Evolutionary conservation across 805 yeast species (phyloP).

Genomic region (Saitoella complicata): DNA sequence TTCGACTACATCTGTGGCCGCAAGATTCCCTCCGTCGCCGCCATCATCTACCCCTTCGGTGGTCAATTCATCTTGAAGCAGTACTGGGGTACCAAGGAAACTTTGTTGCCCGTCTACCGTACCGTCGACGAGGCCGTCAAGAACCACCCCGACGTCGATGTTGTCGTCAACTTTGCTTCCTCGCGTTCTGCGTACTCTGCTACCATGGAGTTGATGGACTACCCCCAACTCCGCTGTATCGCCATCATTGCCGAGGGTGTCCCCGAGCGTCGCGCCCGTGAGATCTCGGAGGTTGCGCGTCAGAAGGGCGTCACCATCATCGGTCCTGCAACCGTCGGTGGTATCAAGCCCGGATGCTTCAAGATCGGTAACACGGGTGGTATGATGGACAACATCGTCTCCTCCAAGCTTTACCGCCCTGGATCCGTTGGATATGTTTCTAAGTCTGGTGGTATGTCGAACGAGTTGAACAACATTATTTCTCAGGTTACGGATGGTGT

Average conservation of each 20-base stretch:
- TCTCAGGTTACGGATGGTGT: constrained; percentile 31
- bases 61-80: constrained; percentile 30
- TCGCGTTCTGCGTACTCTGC: constrained; percentile 32
- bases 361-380: constrained; percentile 35
- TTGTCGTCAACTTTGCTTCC: constrained; percentile 32
- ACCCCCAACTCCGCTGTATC: constrained; percentile 27
- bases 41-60: constrained; percentile 32
- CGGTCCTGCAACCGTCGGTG: constrained; percentile 34
- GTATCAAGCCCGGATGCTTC: constrained; percentile 34
- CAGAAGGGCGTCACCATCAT: constrained; percentile 31
- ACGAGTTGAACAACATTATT: constrained; percentile 32
- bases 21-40: constrained; percentile 30
- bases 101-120: constrained; percentile 30
- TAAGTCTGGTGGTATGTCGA: constrained; percentile 34
- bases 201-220: constrained; percentile 31
- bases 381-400: constrained; percentile 34
- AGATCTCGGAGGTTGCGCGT: constrained; percentile 27
- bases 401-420: constrained; percentile 32
- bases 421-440: constrained; percentile 33
- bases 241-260: constrained; percentile 35
- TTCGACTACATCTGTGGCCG: constrained; percentile 32
- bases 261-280: constrained; percentile 34
- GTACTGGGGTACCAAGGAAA: constrained; percentile 36
- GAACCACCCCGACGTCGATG: constrained; percentile 33
- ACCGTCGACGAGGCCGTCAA: constrained; percentile 26